phyloP scores from a whole-genome alignment of 345 rosid genomes.

The Populus ilicifolia region DNA sequence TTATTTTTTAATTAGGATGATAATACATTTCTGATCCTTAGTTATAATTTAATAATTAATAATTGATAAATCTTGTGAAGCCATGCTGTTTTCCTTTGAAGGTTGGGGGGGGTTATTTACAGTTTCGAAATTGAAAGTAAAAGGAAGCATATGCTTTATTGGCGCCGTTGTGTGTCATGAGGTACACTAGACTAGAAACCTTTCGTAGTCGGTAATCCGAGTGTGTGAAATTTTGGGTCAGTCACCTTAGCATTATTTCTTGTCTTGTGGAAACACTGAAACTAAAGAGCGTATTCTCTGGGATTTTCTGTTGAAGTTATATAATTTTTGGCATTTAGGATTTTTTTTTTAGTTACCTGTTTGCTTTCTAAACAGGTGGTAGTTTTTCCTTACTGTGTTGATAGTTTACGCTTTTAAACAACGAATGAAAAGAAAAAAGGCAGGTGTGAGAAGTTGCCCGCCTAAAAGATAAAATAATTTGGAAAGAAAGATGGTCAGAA shows the following conservation, averaged over 20 bases:
- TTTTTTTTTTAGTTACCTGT: neutral
- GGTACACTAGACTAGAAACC: neutral
- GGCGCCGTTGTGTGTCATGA: neutral
- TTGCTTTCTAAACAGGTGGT: neutral
- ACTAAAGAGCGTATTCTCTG: neutral
- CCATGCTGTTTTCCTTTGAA: no score
- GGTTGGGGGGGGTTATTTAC: no score
- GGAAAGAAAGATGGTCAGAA: neutral
- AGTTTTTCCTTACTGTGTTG: neutral
- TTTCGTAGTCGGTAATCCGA: neutral
- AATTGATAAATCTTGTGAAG: no score
- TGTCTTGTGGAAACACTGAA: neutral
- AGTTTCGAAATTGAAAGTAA: neutral
- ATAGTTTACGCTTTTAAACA: neutral
- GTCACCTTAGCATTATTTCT: neutral
- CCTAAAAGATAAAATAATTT: neutral
- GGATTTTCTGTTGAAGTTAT: neutral
- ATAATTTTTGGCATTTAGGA: neutral
- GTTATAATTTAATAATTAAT: neutral
- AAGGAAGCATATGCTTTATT: neutral
- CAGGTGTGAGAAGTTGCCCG: neutral
- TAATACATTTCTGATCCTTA: neutral
- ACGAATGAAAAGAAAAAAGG: neutral
- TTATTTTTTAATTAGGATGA: neutral
- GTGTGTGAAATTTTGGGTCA: neutral